Evolutionary conservation across 371 early-diverging fungal genomes (phyloP).

Genomic region (Mucor indicus): DNA sequence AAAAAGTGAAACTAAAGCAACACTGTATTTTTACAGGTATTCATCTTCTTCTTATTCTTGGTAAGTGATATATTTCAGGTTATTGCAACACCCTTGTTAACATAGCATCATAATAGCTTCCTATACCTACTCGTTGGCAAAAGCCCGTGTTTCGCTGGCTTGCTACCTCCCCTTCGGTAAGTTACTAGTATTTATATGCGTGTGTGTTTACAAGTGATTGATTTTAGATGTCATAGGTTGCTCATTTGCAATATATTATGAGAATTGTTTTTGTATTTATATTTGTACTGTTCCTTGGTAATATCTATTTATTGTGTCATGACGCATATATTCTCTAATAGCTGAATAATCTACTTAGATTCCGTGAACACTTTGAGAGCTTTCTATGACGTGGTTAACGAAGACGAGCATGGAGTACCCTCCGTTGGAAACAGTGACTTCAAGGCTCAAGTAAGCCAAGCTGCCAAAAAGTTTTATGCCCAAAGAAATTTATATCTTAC

Average conservation of each 20-base stretch:
- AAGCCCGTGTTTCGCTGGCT: slow-evolving; percentile 50
- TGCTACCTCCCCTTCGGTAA: slow-evolving; percentile 38
- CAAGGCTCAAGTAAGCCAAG: slow-evolving; percentile 54
- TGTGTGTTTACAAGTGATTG: too few relatives aligned
- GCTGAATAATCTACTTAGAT: slow-evolving; percentile 29
- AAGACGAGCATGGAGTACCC: slow-evolving; percentile 22
- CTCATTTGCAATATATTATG: slow-evolving; percentile 42
- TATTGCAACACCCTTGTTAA: too few relatives aligned
- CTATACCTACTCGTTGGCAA: slow-evolving; percentile 53
- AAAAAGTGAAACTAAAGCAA: not conserved
- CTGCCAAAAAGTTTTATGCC: slow-evolving; percentile 77
- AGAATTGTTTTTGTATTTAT: slow-evolving; percentile 56
- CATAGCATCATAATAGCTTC: slow-evolving; percentile 38
- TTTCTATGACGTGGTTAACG: slow-evolving; percentile 27
- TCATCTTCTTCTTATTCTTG: slow-evolving; percentile 46
- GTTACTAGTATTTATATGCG: not conserved
- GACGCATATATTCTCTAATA: not conserved
- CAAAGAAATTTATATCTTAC: slow-evolving; percentile 78
- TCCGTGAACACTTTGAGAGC: slow-evolving; percentile 60
- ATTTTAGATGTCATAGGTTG: slow-evolving; percentile 24
- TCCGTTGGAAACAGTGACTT: slow-evolving; percentile 25
- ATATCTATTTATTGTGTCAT: not conserved
- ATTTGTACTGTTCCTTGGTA: slow-evolving; percentile 60
- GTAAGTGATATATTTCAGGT: slow-evolving; percentile 1
- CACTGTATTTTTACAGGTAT: slow-evolving; percentile 25